Evolutionary conservation across 2,329 filamentous ascomycete species (phyloP).

Genomic region (Penicillium sp.): DNA sequence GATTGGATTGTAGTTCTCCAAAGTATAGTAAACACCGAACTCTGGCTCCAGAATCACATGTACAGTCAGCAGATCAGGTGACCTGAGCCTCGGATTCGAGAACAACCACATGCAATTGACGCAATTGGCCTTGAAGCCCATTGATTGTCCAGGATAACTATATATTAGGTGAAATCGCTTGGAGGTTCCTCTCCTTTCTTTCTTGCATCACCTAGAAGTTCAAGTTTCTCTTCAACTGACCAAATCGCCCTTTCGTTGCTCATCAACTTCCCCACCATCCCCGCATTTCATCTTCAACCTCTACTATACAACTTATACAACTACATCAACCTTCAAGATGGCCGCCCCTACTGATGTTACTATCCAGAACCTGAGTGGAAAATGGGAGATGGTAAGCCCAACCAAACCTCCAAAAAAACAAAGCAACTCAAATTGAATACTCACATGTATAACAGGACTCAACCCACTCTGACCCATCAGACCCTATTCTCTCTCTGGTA

Average conservation of each 20-base stretch:
- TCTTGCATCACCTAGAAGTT: neutral
- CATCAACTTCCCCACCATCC: slow-evolving; percentile 16
- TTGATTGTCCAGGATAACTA: slow-evolving; percentile 8
- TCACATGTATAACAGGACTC: slow-evolving; percentile 62
- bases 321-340: slow-evolving; percentile 53
- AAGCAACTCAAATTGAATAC: neutral
- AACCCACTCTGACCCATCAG: slow-evolving; percentile 65
- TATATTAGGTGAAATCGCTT: slow-evolving; percentile 9
- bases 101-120: slow-evolving; percentile 27
- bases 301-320: neutral
- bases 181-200: neutral
- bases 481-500: slow-evolving; percentile 66
- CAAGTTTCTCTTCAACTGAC: neutral
- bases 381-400: slow-evolving; percentile 65
- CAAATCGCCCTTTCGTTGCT: neutral
- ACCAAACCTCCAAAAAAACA: neutral
- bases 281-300: slow-evolving; percentile 16
- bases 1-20: slow-evolving; percentile 10
- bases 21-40: slow-evolving; percentile 14
- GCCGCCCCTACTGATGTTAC: slow-evolving; percentile 68
- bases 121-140: neutral
- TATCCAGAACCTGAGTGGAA: slow-evolving; percentile 66
- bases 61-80: slow-evolving; percentile 19
- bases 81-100: slow-evolving; percentile 19
- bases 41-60: slow-evolving; percentile 4